phyloP scores from a whole-genome alignment of 306 rosid species.

The Aeschynomene evenia region DNA sequence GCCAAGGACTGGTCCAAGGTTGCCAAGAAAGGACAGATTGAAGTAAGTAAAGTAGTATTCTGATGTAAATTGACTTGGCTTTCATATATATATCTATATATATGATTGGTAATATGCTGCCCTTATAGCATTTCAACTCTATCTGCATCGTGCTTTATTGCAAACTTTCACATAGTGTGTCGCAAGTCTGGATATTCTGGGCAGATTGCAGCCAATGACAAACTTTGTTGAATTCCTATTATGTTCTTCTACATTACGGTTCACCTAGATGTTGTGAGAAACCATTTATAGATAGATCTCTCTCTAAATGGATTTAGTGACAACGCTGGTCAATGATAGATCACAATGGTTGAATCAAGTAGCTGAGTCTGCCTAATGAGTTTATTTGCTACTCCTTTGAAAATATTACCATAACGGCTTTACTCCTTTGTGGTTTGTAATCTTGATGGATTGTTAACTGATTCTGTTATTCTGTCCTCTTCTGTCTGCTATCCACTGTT shows the following conservation, averaged over 20 bases:
- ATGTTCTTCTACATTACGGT: not conserved
- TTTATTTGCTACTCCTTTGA: not conserved
- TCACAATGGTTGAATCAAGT: not conserved
- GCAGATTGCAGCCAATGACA: not conserved
- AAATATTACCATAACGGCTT: not conserved
- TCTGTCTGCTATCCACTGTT: conserved; percentile 17
- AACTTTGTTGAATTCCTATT: not conserved
- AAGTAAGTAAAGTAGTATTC: conserved; percentile 60
- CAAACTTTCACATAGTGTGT: not conserved
- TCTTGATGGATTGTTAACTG: not conserved
- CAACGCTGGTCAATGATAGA: not conserved
- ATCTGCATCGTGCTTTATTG: not conserved
- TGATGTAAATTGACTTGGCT: conserved; percentile 3
- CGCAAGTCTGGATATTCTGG: not conserved
- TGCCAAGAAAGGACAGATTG: conserved; percentile 91
- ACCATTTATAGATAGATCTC: not conserved
- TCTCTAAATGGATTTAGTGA: not conserved
- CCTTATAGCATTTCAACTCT: conserved; percentile 13
- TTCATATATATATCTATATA: not conserved
- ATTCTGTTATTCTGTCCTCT: conserved; percentile 12
- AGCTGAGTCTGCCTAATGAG: not conserved
- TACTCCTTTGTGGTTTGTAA: conserved; percentile 9
- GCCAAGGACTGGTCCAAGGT: conserved; percentile 91
- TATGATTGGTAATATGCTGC: not conserved
- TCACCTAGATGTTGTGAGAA: not conserved